Percentiles rank a stretch among this genome's conserved stretches.
Evolutionary conservation across 1,284 basidiomycete species (phyloP).

Genomic region (Ganoderma lingzhi): DNA sequence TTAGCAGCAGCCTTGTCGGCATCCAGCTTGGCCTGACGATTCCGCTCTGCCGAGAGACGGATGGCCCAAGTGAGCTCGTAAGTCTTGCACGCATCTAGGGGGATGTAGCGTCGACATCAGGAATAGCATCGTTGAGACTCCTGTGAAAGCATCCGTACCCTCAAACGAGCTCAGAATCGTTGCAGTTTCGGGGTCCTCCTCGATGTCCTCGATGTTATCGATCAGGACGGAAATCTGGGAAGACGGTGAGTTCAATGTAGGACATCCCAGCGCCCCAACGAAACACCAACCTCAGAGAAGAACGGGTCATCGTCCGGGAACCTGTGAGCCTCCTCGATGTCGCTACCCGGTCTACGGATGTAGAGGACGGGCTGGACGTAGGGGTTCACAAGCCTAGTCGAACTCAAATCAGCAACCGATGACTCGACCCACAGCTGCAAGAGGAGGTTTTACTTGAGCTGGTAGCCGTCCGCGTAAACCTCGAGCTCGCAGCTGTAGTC

Average conservation of each 20-base stretch:
- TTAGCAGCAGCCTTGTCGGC: conserved; percentile 16
- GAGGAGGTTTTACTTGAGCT: conserved; percentile 64
- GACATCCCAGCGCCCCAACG: background rate
- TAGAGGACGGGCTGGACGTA: conserved; percentile 86
- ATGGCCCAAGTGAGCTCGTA: conserved; percentile 93
- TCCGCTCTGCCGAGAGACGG: conserved; percentile 74
- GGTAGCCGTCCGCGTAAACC: conserved; percentile 90
- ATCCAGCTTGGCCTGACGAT: conserved; percentile 38
- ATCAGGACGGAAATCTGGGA: conserved; percentile 78
- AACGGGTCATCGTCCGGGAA: conserved; percentile 92
- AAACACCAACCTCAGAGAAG: conserved; percentile 72
- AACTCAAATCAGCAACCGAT: conserved; percentile 14
- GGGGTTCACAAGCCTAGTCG: conserved; percentile 82
- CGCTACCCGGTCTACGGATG: conserved; percentile 86
- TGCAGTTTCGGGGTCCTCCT: conserved; percentile 72
- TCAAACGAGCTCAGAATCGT: conserved; percentile 80
- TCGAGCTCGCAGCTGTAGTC: conserved; percentile 95
- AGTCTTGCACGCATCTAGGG: conserved; percentile 83
- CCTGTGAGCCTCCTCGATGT: conserved; percentile 79
- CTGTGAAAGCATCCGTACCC: conserved; percentile 51
- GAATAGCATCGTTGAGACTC: background rate
- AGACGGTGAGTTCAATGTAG: background rate
- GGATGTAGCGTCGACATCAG: conserved; percentile 25
- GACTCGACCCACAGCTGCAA: conserved; percentile 26
- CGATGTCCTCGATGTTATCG: conserved; percentile 84